phyloP scores from a whole-genome alignment of 805 yeast species.

The Starmera dryadoides region DNA sequence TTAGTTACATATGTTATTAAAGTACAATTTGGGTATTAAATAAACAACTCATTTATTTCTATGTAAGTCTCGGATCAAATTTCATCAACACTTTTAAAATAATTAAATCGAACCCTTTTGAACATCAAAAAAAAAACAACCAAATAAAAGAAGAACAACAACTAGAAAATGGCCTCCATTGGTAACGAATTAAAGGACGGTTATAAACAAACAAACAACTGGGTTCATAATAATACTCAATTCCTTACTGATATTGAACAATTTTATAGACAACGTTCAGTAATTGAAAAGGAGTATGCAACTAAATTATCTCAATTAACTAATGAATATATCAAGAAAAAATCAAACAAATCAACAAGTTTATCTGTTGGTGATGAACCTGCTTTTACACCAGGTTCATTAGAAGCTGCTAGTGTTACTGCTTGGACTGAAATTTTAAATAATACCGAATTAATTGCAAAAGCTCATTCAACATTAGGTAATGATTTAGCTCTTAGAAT shows the following conservation, averaged over 20 bases:
- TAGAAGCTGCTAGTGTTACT: slow-evolving; percentile 80
- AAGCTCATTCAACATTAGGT: slow-evolving; percentile 53
- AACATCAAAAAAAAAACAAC: no score
- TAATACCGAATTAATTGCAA: slow-evolving; percentile 75
- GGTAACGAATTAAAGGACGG: slow-evolving; percentile 79
- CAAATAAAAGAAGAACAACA: no score
- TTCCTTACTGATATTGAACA: slow-evolving; percentile 76
- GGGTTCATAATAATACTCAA: slow-evolving; percentile 67
- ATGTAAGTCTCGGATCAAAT: no score
- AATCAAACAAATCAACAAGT: slow-evolving; percentile 58
- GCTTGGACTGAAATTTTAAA: slow-evolving; percentile 86
- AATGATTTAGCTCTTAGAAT: slow-evolving; percentile 53
- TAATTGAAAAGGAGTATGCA: slow-evolving; percentile 79
- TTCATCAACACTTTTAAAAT: no score
- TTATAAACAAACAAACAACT: slow-evolving; percentile 66
- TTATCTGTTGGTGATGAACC: slow-evolving; percentile 91
- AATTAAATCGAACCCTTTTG: no score
- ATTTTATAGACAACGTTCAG: slow-evolving; percentile 79
- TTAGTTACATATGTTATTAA: slow-evolving; percentile 5
- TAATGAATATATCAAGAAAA: slow-evolving; percentile 64
- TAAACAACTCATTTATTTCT: no score
- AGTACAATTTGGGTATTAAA: slow-evolving; percentile 1
- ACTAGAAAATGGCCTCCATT: slow-evolving; percentile 22
- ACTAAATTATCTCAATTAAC: slow-evolving; percentile 56
- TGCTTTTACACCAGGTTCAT: slow-evolving; percentile 86